Conservation (phyloP, 2,329 filamentous ascomycete species). For the Drechmeria coniospora region DNA sequence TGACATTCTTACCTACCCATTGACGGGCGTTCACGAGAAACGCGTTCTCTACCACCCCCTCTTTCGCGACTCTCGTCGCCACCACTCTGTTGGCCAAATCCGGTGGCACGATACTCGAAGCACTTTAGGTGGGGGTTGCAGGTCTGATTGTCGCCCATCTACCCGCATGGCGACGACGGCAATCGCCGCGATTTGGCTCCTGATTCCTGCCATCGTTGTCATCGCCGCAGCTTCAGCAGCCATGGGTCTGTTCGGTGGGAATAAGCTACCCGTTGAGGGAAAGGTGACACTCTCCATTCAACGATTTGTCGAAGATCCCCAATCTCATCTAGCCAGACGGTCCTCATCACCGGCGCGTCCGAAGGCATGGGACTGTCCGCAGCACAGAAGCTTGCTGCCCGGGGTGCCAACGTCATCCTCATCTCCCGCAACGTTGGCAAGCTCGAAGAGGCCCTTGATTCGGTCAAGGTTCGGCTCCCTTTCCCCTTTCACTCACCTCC, state of each 20-base stretch:
- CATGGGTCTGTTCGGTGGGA: slow-evolving; percentile 57
- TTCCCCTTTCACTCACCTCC: neutral
- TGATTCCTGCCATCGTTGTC: slow-evolving; percentile 15
- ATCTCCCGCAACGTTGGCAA: slow-evolving; percentile 65
- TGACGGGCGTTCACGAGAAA: no score
- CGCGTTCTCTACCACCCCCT: no score
- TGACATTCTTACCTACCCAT: no score
- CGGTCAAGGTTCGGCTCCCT: slow-evolving; percentile 39
- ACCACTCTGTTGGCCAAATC: no score
- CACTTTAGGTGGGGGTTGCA: no score
- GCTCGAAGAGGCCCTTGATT: slow-evolving; percentile 52
- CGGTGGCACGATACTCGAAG: no score
- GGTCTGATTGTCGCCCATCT: no score
- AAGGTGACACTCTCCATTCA: no score
- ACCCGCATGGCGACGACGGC: slow-evolving; percentile 3
- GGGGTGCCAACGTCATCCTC: slow-evolving; percentile 77
- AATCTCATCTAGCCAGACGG: slow-evolving; percentile 41
- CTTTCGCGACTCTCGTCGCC: no score
- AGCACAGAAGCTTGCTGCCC: slow-evolving; percentile 58
- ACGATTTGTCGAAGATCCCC: no score
- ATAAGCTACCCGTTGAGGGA: slow-evolving; percentile 73
- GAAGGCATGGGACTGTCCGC: slow-evolving; percentile 78
- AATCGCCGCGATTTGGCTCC: slow-evolving; percentile 8
- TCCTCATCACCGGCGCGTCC: slow-evolving; percentile 80
- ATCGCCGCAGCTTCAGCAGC: slow-evolving; percentile 18